Base-by-base conservation (phyloP, 805 yeast species). In the Candida awuae region DNA sequence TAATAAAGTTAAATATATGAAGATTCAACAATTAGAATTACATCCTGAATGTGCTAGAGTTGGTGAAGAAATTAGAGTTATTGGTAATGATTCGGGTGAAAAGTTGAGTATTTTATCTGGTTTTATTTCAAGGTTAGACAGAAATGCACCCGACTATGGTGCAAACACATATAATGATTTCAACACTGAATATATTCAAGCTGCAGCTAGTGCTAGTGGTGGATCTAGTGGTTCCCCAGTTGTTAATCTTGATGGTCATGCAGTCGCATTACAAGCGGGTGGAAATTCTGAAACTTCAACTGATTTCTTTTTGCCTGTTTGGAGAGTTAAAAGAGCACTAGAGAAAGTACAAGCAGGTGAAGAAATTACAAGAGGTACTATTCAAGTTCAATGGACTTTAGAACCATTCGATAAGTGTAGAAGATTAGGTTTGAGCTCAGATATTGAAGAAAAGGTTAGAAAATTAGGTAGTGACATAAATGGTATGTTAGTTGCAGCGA, bases 221-320 rank as follows among this genome's bases (percentile, higher is more conserved):
- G 97, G 97, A 3, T 86, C 95, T 4, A 80, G 92, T 35, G 97
- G 97, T 8, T 85, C 95, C 4, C 97, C 97, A 0, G 97, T 88
- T n/a, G 94, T 88, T 2, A 81, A 86, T 58, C 77, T 81, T 32
- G 80, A 83, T 49, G 96, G 96, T 3, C 61, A 76, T 53, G 95
- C 90, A 0, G 84, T 88, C 15, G 96, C 97, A 0, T 64, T 88
- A 37, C 95, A 86, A 61, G 97, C 97, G 2, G 97, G 97, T 54
- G 97, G 97, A 3, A 75, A 84, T 6, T 74, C 87, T 1, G 92
- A 84, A 49, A 88, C 95, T 1, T 84, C 96, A 0, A 88, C 96
- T 0, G 97, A 88, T 63, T 88, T 84, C 63, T 88, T 88, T 55
- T 62, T 88, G 36, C 97, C 97, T 0, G 75, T 88, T 7, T 79